Conservation (phyloP, 2,329 filamentous ascomycete species). For the Sphaerulina musiva region DNA sequence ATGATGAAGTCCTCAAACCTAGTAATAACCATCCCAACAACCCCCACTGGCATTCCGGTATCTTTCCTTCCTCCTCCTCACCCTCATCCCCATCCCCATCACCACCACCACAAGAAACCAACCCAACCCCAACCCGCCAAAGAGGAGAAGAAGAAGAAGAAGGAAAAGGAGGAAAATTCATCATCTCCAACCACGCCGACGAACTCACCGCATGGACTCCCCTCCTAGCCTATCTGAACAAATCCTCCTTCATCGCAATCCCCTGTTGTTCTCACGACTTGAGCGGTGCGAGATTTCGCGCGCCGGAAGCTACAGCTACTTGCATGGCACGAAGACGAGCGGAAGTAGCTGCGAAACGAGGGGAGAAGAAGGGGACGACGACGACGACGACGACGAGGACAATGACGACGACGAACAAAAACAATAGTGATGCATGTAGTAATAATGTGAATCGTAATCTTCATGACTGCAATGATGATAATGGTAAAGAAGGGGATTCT, state of each 20-base stretch:
- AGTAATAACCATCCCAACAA: too few relatives aligned
- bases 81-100: not conserved
- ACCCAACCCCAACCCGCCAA: too few relatives aligned
- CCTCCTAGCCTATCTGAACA: slow-evolving; percentile 67
- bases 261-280: slow-evolving; percentile 92
- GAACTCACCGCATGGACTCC: slow-evolving; percentile 96
- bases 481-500: too few relatives aligned
- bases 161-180: slow-evolving; percentile 59
- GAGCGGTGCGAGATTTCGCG: slow-evolving; percentile 65
- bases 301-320: slow-evolving; percentile 34
- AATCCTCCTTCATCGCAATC: slow-evolving; percentile 81
- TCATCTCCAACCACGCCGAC: slow-evolving; percentile 95
- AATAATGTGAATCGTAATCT: too few relatives aligned
- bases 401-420: too few relatives aligned
- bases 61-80: slow-evolving; percentile 46
- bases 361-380: too few relatives aligned
- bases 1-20: not conserved
- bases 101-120: too few relatives aligned
- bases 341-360: not conserved
- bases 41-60: slow-evolving; percentile 47
- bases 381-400: too few relatives aligned
- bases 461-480: too few relatives aligned
- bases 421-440: too few relatives aligned
- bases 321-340: not conserved
- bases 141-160: slow-evolving; percentile 31